Evolutionary conservation across 305 asterid genomes (phyloP).

Genomic region (Fraxinus dipetala): DNA sequence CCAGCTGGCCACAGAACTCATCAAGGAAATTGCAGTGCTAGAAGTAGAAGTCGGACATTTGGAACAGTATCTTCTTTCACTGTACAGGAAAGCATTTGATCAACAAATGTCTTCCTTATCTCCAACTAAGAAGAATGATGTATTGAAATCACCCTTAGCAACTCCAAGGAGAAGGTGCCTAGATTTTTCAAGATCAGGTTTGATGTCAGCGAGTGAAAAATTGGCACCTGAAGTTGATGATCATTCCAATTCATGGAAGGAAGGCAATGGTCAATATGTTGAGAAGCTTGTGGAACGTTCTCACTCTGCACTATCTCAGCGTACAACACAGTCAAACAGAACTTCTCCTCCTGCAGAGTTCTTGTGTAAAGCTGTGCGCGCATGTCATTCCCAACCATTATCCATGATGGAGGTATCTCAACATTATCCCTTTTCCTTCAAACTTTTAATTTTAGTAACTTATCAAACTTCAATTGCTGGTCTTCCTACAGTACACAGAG

Average conservation of each 20-base stretch:
- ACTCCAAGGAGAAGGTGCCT: slow-evolving; percentile 73
- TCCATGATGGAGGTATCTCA: slow-evolving; percentile 82
- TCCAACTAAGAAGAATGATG: slow-evolving; percentile 45
- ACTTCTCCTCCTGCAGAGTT: slow-evolving; percentile 58
- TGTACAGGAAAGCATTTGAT: slow-evolving; percentile 90
- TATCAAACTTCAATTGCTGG: slow-evolving; percentile 2
- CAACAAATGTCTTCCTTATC: slow-evolving; percentile 55
- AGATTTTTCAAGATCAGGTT: slow-evolving; percentile 58
- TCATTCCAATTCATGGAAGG: slow-evolving; percentile 35
- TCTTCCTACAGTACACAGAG: slow-evolving; percentile 60
- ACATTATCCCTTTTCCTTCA: slow-evolving; percentile 1
- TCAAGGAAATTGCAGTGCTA: slow-evolving; percentile 81
- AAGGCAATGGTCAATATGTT: slow-evolving; percentile 36
- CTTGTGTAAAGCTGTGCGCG: slow-evolving; percentile 65
- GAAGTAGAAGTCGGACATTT: slow-evolving; percentile 92
- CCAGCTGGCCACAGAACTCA: slow-evolving; percentile 95
- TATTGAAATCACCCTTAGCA: slow-evolving; percentile 42
- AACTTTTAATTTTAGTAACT: neutral
- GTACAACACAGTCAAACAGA: slow-evolving; percentile 42
- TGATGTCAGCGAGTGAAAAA: slow-evolving; percentile 33
- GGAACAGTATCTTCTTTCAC: slow-evolving; percentile 90
- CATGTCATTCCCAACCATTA: slow-evolving; percentile 92
- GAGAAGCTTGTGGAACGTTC: slow-evolving; percentile 64
- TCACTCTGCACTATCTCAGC: slow-evolving; percentile 72
- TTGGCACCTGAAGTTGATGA: slow-evolving; percentile 32